Evolutionary conservation across 2,329 filamentous ascomycete species (phyloP), one percentile per base, ranked within the genome.

Genomic region (Claviceps sorghi): DNA sequence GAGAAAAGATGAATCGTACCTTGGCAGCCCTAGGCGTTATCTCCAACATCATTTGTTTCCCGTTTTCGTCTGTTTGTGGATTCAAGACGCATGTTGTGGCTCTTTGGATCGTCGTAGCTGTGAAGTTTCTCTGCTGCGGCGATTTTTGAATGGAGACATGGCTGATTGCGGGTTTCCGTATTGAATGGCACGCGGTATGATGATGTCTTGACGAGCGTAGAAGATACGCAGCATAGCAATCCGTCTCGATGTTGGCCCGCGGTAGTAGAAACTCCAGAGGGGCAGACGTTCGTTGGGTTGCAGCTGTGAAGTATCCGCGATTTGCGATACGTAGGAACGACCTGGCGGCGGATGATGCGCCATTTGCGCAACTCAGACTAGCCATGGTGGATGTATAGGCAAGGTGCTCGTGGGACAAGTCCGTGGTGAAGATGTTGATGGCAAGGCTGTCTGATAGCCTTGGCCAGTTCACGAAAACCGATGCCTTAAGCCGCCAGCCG

Each of bases 1-100:
- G 26, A 17, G 7, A 1, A 41, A 9, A 26, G 19, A 22, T 10
- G 13, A 8, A 4, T 10, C 13, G 49, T 75, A 89, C 86, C 70
- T 86, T 80, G 43, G 86, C 83, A 42, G 91, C 91, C 48, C 90
- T 79, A 2, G 86, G 78, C 0, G 89, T 94, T 56, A 97, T 95
- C 51, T 84, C 83, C 26, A 98, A 76, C 59, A 73, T 72, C 82
- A 95, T 88, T 21, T 84, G 79, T n/a, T 88, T 84, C 29, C 91
- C 91, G 52, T 90, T 81, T 34, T 94, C 87, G 64, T 93, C 87
- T 52, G 76, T 77, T 58, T 84, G 81, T 0, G 88, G 86, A 64
- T 97, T 95, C 57, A 74, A 67, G 4, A 81, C 68, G 43, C 74
- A 74, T 32, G 68, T 65, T 0, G 80, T 83, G 54, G 67, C 69